Evolutionary conservation across 805 yeast genomes (phyloP), one percentile per base, ranked within the genome.

Genomic region (Saccharomycodes ludwigii): DNA sequence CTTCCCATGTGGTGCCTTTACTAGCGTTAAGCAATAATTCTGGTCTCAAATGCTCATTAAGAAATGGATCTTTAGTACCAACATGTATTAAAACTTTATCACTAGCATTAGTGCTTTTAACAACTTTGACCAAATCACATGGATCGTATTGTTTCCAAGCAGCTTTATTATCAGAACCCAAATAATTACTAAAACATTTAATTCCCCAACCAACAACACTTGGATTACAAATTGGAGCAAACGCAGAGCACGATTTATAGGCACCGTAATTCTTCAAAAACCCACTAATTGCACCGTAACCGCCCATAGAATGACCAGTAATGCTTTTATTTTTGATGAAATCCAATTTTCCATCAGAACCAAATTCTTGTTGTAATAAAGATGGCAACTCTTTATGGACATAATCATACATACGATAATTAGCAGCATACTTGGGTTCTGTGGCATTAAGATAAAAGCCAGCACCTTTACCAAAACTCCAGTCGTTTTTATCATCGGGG

Each of bases 251-350:
- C 2, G 91, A 74, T 50, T 71, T 71, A 63, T 79, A 88, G 13
- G 40, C 40, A 2, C 74, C 77, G 1, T 86, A 82, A 52, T 79
- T 73, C 40, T 66, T 70, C 37, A 88, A 58, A 42, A 57, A 73
- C n/a, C 74, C 62, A 38, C 78, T 60, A 38, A 88, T 57, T 0
- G 98, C 94, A 35, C 97, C 98, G 52, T 71, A 83, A 1, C 98
- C 98, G 31, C 98, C 98, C 97, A 91, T 91, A 1, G 98, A 91
- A 55, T 91, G 97, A 27, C 98, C 98, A n/a, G 91, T 74, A 41
- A 88, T 72, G 14, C 88, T 70, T 31, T 75, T 66, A 24, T 69
- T 76, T 24, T 58, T 52, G 17, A 44, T 22, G 39, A 77, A 74
- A 54, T 88, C 84, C 38, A 88, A 59, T 24, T 57, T 54, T 3